These are phyloP conservation scores for Claviceps citrina DNA, from an alignment of 2,329 filamentous ascomycete genomes.

Conservation along the genomic window DNA sequence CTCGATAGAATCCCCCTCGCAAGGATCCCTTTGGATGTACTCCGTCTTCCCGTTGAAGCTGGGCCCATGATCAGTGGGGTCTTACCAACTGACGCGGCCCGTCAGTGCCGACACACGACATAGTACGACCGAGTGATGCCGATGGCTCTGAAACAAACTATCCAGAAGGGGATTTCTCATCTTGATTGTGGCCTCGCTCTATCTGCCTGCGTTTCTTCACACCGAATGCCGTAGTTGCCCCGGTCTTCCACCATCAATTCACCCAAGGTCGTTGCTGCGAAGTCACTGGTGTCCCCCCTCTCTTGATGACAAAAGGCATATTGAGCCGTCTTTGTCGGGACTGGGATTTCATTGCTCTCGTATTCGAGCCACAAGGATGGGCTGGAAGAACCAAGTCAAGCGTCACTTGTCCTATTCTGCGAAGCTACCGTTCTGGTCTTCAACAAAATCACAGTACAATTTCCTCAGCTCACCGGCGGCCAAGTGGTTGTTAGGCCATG, in stretches of 20 bases:
- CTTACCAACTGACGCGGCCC: constrained; percentile 17
- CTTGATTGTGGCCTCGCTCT: neutral
- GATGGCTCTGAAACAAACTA: constrained; percentile 20
- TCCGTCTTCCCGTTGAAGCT: constrained; percentile 4
- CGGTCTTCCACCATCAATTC: too few relatives aligned
- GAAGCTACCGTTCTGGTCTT: constrained; percentile 17
- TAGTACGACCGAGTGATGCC: constrained; percentile 24
- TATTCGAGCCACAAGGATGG: constrained; percentile 15
- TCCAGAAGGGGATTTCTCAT: neutral
- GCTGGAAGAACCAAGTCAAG: constrained; percentile 22
- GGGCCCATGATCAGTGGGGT: constrained; percentile 16
- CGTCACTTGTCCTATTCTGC: constrained; percentile 19
- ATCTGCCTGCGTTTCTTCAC: neutral
- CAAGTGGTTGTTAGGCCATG: constrained; percentile 4
- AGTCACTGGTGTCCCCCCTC: neutral
- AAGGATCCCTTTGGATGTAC: neutral
- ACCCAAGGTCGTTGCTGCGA: neutral
- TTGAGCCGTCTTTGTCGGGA: neutral
- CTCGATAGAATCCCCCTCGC: neutral
- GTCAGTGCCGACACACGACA: constrained; percentile 14
- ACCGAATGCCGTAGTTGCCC: too few relatives aligned
- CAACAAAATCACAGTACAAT: constrained; percentile 13
- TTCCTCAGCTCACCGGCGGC: neutral
- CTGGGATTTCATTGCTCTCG: neutral
- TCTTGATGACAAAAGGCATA: neutral